These are phyloP conservation scores for Aspergillus coremiiformis DNA, from an alignment of 495 filamentous ascomycete genomes.

Conservation along the genomic window DNA sequence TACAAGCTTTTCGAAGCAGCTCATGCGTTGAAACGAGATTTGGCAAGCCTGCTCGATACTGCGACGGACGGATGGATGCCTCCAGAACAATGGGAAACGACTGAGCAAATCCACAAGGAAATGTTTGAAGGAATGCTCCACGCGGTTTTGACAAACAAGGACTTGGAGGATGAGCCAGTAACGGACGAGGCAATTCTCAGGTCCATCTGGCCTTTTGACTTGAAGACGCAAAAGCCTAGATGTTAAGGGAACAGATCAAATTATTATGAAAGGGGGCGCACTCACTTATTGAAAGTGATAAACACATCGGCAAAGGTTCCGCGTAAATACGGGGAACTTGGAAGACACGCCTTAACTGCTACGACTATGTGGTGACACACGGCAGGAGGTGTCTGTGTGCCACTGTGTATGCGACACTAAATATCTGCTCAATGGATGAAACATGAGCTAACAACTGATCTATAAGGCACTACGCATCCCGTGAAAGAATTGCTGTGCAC, in stretches of 20 bases:
- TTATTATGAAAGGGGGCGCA: too few species aligned
- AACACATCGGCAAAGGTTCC: neutral
- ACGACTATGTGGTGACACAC: slow-evolving; percentile 82
- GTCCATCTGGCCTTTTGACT: neutral
- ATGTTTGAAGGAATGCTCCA: slow-evolving; percentile 28
- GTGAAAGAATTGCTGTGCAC: slow-evolving; percentile 38
- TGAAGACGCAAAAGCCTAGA: neutral
- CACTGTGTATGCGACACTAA: slow-evolving; percentile 26
- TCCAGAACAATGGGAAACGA: slow-evolving; percentile 29
- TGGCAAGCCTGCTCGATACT: slow-evolving; percentile 26
- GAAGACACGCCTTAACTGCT: slow-evolving; percentile 79
- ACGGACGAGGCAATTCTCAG: neutral
- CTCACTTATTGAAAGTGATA: too few species aligned
- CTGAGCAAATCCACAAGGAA: slow-evolving; percentile 24
- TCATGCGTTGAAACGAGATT: slow-evolving; percentile 25
- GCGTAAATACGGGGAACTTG: slow-evolving; percentile 44
- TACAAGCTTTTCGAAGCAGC: slow-evolving; percentile 29
- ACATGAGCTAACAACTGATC: neutral
- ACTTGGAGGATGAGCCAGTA: slow-evolving; percentile 17
- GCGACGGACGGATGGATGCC: slow-evolving; percentile 36
- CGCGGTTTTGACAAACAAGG: slow-evolving; percentile 24
- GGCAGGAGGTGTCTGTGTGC: slow-evolving; percentile 37
- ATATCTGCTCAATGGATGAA: neutral
- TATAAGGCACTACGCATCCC: slow-evolving; percentile 41
- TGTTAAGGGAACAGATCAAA: too few species aligned